Evolutionary conservation across 2,329 filamentous ascomycete genomes (phyloP), one percentile per base, ranked within the genome.

Genomic region (Zasmidium cellare): DNA sequence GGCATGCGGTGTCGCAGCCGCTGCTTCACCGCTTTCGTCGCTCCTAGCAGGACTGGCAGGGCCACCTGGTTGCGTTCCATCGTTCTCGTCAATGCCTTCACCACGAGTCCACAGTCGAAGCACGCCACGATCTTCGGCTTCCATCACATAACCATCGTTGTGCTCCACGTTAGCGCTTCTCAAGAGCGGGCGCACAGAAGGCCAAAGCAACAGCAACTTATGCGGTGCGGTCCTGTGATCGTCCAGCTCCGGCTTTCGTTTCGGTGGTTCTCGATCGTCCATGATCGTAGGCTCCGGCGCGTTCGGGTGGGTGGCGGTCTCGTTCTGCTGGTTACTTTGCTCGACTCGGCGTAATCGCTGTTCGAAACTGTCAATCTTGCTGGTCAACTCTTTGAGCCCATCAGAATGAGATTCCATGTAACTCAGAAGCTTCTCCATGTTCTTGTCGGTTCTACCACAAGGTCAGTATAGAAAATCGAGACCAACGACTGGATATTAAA

Each of bases 211-310:
- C 76, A 97, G 77, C 18, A 97, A 79, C 61, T 92, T 84, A 51
- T 94, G 90, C 1, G 92, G 92, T n/a, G 91, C 85, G 0, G 92
- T 97, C 0, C 91, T 96, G 69, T 97, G 93, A 65, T 96, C 90
- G 24, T 87, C 84, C 0, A 91, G 90, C 56, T 96, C 90, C 1
- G 88, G 84, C 14, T 89, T 83, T 51, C 1, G 82, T 11, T 52
- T 55, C 60, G 57, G 25, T 53, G 44, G 31, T 14, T 41, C 44
- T 48, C 22, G 50, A 28, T 24, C 50, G 45, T 51, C 50, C 35
- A 55, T 79, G 14, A 63, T 69, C 63, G 55, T 65, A 63, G 44
- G 55, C 14, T 51, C 48, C 46, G 31, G 23, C 7, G 47, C 35
- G 28, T 64, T 57, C 9, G 61, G 53, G 22, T 57, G 57, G 24